These are phyloP conservation scores for Apophysomyces ossiformis DNA, from an alignment of 371 early-diverging fungal genomes.

Conservation along the genomic window DNA sequence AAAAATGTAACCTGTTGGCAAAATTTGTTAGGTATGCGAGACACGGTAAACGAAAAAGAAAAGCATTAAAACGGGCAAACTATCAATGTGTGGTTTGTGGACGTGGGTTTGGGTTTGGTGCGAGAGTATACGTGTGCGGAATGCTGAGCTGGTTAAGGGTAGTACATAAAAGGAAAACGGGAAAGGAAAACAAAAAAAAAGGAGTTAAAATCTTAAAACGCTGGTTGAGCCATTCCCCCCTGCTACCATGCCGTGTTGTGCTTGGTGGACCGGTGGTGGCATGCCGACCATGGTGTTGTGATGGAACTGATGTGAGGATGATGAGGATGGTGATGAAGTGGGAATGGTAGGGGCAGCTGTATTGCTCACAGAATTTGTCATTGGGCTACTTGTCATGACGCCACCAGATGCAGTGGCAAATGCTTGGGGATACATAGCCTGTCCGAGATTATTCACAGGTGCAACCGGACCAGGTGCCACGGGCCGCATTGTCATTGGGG, in stretches of 20 bases:
- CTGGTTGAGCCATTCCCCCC: constrained; percentile 17
- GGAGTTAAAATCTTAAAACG: constrained; percentile 22
- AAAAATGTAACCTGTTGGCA: not conserved
- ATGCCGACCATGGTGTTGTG: constrained; percentile 17
- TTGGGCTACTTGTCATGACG: constrained; percentile 9
- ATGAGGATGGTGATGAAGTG: constrained; percentile 3
- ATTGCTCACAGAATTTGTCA: constrained; percentile 4
- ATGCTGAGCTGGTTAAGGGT: not conserved
- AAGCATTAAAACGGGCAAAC: constrained; percentile 7
- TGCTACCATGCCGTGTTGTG: constrained; percentile 18
- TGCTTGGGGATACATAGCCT: constrained; percentile 8
- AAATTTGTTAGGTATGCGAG: constrained; percentile 10
- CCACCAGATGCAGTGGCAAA: constrained; percentile 14
- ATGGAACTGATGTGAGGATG: constrained; percentile 7
- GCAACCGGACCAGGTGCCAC: constrained; percentile 17
- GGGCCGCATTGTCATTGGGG: constrained; percentile 22
- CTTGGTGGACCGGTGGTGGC: constrained; percentile 18
- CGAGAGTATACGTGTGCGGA: not conserved
- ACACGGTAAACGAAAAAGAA: not conserved
- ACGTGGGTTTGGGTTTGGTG: not conserved
- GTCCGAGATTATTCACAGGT: constrained; percentile 6
- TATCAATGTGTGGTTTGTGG: not conserved
- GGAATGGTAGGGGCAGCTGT: not conserved
- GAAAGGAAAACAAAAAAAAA: not conserved
- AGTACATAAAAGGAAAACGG: constrained; percentile 3